Evolutionary conservation across 495 filamentous ascomycete genomes (phyloP), one percentile per base, ranked within the genome.

Genomic region (Penicillium cinerascens): DNA sequence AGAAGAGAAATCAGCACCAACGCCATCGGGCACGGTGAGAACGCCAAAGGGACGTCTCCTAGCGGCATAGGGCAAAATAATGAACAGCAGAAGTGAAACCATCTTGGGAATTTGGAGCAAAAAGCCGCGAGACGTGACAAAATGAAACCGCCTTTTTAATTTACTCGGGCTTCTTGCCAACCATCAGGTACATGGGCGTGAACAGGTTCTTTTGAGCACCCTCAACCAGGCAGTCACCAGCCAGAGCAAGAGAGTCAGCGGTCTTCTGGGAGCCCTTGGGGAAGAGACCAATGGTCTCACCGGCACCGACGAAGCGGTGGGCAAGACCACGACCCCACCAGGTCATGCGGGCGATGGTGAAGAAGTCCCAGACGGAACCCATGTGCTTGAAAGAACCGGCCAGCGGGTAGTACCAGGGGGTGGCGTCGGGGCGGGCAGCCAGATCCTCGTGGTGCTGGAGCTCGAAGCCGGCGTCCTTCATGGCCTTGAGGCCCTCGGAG

Each of bases 181-280:
- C 84, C 93, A 98, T 97, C 68, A 98, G 76, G 77, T 97, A 97
- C 93, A 98, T 98, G 35, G 93, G 93, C 0, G 93, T 98, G 76
- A 98, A 98, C 16, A 98, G 80, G 66, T 96, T 88, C 80, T 90
- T 82, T 79, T 88, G 85, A 35, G 84, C 93, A 72, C 93, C 93
- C 41, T 86, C 90, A 6, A 96, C 93, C 47, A 98, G 78, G 55
- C 83, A 87, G 68, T 97, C 95, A 21, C 82, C 93, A 17, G 88
- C 93, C 51, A 83, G 51, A 9, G 87, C 91, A 55, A 98, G 73
- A 58, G 86, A 87, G 72, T 97, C 88, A 15, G 93, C 93, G 35
- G 95, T 97, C 83, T 96, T 97, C 77, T 92, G 90, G 47, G 93
- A 95, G 44, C 93, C 93, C 43, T 69, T 64, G 18, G 93, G 95